Evolutionary conservation across 129 eudicot genomes (phyloP).

Genomic region (Flaveria brownii): DNA sequence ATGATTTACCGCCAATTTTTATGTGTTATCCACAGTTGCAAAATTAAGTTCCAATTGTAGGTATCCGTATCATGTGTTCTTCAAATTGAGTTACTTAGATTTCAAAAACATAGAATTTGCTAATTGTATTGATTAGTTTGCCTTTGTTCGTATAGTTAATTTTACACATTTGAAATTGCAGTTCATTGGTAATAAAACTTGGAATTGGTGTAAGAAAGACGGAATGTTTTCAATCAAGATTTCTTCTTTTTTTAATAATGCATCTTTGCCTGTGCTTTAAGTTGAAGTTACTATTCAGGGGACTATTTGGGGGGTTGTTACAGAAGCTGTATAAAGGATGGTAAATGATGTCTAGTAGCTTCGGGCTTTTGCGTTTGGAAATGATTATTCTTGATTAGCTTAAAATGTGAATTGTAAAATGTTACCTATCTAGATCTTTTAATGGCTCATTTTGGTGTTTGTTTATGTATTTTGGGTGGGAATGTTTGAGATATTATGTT

Average conservation of each 20-base stretch:
- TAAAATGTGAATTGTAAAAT: neutral
- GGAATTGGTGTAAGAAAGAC: neutral
- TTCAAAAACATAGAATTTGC: neutral
- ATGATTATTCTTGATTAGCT: neutral
- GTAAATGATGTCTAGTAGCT: neutral
- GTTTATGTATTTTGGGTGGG: neutral
- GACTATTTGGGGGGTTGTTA: neutral
- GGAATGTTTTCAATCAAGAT: slow-evolving; percentile 6
- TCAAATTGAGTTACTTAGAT: neutral
- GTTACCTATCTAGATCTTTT: neutral
- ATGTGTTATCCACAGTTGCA: too few relatives aligned
- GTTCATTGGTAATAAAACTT: neutral
- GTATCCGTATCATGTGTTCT: neutral
- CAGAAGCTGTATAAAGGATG: neutral
- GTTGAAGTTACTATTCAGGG: neutral
- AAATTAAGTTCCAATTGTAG: neutral
- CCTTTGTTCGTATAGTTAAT: neutral
- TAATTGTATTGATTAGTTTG: neutral
- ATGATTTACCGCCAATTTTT: slow-evolving; percentile 3
- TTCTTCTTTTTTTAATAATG: neutral
- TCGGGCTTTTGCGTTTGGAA: neutral
- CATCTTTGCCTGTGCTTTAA: slow-evolving; percentile 15
- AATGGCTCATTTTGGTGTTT: slow-evolving; percentile 3
- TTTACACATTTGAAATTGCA: neutral
- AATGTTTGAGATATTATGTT: neutral